Base-by-base conservation (phyloP, 2,329 filamentous ascomycete genomes). In the Fusarium floridanum region DNA sequence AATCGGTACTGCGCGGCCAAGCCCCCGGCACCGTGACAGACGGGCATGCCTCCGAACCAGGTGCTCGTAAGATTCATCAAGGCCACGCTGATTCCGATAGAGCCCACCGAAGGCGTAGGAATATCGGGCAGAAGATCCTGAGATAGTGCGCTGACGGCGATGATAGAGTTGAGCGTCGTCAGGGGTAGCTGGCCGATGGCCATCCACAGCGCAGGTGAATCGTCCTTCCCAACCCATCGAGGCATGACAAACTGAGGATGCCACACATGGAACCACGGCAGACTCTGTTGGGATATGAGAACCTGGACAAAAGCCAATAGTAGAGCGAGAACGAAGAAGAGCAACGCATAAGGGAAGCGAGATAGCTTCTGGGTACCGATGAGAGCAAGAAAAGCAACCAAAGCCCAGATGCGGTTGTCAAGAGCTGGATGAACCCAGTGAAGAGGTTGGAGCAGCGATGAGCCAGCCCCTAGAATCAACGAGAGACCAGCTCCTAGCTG, bases 11-110 rank as follows among this genome's bases (percentile, higher is more conserved):
- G 96, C 0, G 93, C 97, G 6, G 97, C 97, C 0, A 98, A 86
- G 0, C 96, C 96, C 3, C 96, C 96, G 1, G 95, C 95, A 6
- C 96, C 96, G 81, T 98, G 97, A 80, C 97, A 98, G 5, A 97
- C 91, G 4, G 96, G 97, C 97, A 98, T 98, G 6, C 93, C 93
- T 57, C 95, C 95, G 78, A 98, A 97, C 94, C 94, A 97, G 78
- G 94, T 95, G 17, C 93, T 93, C 1, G 93, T 82, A 5, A 98
- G 85, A 80, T 98, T 98, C 90, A 98, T 97, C 2, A 87, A 78
- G 0, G 92, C 92, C 5, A 98, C 94, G 64, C 94, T 97, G 69
- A 95, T 81, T 2, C 95, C 96, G 34, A 98, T 87, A 1, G 91
- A 87, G 0, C 94, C 96, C 7, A 95, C 92, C 0, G 90, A 91